Evolutionary conservation across 176 grass and related monocot genomes (phyloP).

Genomic region (Elymus sibiricus): DNA sequence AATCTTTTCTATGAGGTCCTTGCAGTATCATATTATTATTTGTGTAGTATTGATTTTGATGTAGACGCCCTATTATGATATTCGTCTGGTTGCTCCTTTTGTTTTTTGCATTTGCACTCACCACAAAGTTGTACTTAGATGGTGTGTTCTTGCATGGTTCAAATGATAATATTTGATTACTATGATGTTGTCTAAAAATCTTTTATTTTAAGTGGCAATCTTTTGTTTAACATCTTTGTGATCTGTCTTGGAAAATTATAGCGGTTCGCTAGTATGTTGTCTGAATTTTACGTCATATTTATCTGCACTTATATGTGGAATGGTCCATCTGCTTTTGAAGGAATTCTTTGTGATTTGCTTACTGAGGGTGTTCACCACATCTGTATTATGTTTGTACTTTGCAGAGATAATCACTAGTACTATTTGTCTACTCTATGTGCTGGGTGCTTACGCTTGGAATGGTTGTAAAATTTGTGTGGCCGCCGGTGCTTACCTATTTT

Average conservation of each 20-base stretch:
- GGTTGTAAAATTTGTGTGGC: too few relatives aligned
- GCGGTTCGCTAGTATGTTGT: neutral
- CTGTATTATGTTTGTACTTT: neutral
- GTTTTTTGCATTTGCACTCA: neutral
- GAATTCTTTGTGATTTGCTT: neutral
- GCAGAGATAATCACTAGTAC: neutral
- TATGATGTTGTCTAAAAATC: conserved; percentile 17
- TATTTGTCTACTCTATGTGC: too few relatives aligned
- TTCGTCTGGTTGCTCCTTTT: neutral
- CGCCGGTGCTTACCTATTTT: too few relatives aligned
- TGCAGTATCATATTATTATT: neutral
- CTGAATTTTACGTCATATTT: neutral
- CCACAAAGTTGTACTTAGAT: neutral
- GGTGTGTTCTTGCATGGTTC: conserved; percentile 20
- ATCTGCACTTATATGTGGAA: neutral
- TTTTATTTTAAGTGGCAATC: conserved; percentile 35
- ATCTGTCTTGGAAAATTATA: neutral
- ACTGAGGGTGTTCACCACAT: neutral
- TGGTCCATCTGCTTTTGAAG: neutral
- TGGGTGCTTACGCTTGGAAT: too few relatives aligned
- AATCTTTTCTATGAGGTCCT: conserved; percentile 27
- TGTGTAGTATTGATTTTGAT: neutral
- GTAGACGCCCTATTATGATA: neutral
- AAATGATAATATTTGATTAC: conserved; percentile 24
- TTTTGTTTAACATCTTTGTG: neutral